A percentile compares a stretch with the other conserved stretches of the same genome.
Conservation (phyloP, 768 basidiomycete genomes). For the Suillus clintonianus region DNA sequence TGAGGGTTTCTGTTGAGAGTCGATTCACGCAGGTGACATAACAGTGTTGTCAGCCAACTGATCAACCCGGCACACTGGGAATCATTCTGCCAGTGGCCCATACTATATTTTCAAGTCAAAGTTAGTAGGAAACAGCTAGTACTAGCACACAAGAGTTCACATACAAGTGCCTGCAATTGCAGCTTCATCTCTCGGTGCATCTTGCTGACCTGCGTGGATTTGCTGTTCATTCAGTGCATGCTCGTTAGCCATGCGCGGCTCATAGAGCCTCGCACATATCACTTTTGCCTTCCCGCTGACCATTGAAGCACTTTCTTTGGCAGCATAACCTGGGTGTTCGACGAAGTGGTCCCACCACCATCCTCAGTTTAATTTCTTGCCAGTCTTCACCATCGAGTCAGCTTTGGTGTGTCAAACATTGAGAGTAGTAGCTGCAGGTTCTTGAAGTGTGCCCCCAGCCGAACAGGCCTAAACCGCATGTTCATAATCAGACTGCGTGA, state of each 20-base stretch:
- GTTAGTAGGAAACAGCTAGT: background rate
- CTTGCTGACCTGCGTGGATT: background rate
- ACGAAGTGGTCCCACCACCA: background rate
- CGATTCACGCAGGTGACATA: slow-evolving; percentile 6
- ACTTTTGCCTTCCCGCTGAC: background rate
- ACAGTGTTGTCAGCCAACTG: slow-evolving; percentile 5
- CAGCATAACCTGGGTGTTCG: background rate
- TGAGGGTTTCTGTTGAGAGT: background rate
- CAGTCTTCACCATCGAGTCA: background rate
- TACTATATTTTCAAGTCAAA: slow-evolving; percentile 5
- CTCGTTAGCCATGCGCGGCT: background rate
- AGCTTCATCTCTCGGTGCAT: background rate
- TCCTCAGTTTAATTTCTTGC: background rate
- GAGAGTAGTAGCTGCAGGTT: background rate
- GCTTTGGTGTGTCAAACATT: background rate
- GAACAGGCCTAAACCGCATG: background rate
- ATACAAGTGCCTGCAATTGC: background rate
- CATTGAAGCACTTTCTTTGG: background rate
- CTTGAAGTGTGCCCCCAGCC: background rate
- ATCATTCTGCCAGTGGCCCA: slow-evolving; percentile 11
- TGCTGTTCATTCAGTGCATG: background rate
- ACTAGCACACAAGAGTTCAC: background rate
- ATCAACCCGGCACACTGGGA: too few relatives aligned
- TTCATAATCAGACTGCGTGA: background rate
- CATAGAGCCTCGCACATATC: background rate